phyloP scores from a whole-genome alignment of 495 filamentous ascomycete species.

The Aspergillus haitiensis region DNA sequence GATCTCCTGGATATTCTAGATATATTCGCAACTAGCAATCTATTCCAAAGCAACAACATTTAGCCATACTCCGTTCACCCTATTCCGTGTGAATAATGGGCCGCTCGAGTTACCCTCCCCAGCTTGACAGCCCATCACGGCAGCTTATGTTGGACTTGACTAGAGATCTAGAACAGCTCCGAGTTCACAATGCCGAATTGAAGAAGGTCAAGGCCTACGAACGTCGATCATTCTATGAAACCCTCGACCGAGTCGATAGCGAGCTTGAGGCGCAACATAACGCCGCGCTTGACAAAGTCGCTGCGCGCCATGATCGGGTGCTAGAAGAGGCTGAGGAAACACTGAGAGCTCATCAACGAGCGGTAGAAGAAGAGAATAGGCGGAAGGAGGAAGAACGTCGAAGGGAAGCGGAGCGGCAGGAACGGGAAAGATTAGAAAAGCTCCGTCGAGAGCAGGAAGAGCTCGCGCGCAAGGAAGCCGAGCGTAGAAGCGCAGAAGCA shows the following conservation, averaged over 20 bases:
- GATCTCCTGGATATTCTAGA: no score
- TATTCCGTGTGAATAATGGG: conserved; percentile 26
- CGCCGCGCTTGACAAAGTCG: conserved; percentile 61
- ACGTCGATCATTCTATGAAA: conserved; percentile 46
- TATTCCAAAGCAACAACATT: no score
- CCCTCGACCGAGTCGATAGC: conserved; percentile 46
- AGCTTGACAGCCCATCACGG: conserved; percentile 48
- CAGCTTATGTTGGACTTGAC: conserved; percentile 52
- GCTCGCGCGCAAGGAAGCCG: conserved; percentile 42
- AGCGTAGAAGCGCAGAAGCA: conserved; percentile 47
- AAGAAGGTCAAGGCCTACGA: conserved; percentile 47
- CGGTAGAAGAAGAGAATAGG: conserved; percentile 37
- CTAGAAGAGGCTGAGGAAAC: conserved; percentile 57
- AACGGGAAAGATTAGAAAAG: conserved; percentile 41
- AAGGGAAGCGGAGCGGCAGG: conserved; percentile 39
- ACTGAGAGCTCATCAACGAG: conserved; percentile 35
- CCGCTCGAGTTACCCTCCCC: conserved; percentile 27
- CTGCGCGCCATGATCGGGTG: conserved; percentile 61
- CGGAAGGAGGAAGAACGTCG: conserved; percentile 39
- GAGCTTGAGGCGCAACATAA: conserved; percentile 52
- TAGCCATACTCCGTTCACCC: neutral
- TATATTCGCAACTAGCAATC: no score
- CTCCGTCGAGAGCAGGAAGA: conserved; percentile 38
- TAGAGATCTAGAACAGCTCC: conserved; percentile 41
- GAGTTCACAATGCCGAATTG: conserved; percentile 40